phyloP scores from a whole-genome alignment of 2,329 filamentous ascomycete genomes.

The Daldinia sp. region DNA sequence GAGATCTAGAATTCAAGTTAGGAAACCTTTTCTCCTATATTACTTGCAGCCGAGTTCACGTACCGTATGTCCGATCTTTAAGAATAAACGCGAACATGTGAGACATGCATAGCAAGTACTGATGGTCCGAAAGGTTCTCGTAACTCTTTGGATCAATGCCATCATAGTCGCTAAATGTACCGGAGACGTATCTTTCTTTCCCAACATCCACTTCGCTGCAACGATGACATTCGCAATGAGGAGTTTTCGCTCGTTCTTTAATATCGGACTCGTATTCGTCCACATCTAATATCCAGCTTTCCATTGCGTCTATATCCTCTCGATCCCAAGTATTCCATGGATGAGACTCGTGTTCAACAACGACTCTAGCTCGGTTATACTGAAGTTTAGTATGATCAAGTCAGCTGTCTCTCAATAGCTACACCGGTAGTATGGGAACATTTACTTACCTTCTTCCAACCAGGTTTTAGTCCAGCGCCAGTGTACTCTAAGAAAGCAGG shows the following conservation, averaged over 20 bases:
- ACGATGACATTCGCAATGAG: conserved; percentile 29
- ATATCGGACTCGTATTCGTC: conserved; percentile 10
- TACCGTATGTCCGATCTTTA: conserved; percentile 35
- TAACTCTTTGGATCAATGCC: conserved; percentile 28
- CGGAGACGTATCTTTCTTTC: conserved; percentile 24
- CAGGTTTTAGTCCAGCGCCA: conserved; percentile 28
- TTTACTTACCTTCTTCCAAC: conserved; percentile 29
- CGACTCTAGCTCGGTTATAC: conserved; percentile 24
- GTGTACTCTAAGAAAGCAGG: conserved; percentile 37
- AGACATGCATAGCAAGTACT: conserved; percentile 33
- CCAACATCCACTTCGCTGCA: conserved; percentile 22
- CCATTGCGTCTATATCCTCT: background rate
- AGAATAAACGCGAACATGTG: conserved; percentile 38
- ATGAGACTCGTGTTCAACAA: conserved; percentile 23
- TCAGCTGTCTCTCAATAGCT: background rate
- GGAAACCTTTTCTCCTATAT: background rate
- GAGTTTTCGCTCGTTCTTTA: conserved; percentile 31
- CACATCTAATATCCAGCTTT: conserved; percentile 2
- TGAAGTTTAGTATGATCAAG: conserved; percentile 8
- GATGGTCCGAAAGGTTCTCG: conserved; percentile 33
- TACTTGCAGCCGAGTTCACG: background rate
- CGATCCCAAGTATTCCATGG: conserved; percentile 12
- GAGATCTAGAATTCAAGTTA: conserved; percentile 16
- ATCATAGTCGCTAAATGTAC: conserved; percentile 35
- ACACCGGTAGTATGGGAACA: background rate